Conservation (phyloP, 179 eudicot species). For the Carnegiea gigantea region DNA sequence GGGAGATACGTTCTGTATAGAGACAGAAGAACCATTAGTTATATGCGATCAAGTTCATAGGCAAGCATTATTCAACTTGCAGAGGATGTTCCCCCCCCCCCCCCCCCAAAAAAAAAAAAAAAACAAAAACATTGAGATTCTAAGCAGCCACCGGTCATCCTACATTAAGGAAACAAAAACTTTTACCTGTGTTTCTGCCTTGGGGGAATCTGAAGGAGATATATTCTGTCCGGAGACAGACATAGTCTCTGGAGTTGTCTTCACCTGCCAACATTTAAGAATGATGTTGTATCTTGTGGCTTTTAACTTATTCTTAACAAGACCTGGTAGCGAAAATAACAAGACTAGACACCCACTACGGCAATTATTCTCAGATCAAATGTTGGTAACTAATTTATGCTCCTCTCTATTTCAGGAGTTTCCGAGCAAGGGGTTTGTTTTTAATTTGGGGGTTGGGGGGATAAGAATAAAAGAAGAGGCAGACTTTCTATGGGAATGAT, state of each 20-base stretch:
- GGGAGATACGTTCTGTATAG: not conserved
- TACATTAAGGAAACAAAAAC: not conserved
- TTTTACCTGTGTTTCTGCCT: slow-evolving; percentile 52
- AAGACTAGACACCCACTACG: not conserved
- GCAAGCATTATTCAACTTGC: not conserved
- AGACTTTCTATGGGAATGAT: not conserved
- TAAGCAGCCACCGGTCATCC: not conserved
- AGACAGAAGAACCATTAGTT: not conserved
- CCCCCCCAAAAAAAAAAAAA: no score
- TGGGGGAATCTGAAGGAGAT: slow-evolving; percentile 40
- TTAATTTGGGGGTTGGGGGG: not conserved
- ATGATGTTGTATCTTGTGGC: not conserved
- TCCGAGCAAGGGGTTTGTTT: not conserved
- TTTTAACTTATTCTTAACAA: not conserved
- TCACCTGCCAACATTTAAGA: slow-evolving; percentile 40
- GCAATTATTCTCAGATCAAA: not conserved
- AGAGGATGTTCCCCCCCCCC: not conserved
- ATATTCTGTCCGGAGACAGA: slow-evolving; percentile 38
- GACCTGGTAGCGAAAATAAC: not conserved
- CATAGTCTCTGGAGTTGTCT: slow-evolving; percentile 34
- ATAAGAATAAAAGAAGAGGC: not conserved
- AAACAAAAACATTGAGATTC: not conserved
- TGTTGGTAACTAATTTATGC: not conserved
- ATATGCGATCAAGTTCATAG: not conserved
- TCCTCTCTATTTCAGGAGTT: not conserved